Conservation (phyloP, 352 stramenopile genomes). For the Phytophthora pistaciae region DNA sequence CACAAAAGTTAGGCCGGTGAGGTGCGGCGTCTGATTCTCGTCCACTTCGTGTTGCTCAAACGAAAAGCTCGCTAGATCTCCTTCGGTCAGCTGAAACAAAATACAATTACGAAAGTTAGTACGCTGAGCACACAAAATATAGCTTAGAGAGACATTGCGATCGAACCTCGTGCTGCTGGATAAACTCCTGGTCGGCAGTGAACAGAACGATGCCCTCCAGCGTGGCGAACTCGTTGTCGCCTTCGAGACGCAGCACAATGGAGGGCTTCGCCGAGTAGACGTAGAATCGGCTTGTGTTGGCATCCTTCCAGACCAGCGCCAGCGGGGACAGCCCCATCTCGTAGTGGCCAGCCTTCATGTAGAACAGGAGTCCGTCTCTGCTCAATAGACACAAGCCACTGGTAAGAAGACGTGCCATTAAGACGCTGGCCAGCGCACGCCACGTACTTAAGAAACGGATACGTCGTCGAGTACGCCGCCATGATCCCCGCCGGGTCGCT, state of each 20-base stretch:
- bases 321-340: constrained; percentile 89
- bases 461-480: constrained; percentile 80
- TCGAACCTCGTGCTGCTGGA: constrained; percentile 74
- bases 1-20: constrained; percentile 69
- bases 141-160: not conserved
- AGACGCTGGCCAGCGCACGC: not conserved
- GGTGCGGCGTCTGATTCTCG: constrained; percentile 50
- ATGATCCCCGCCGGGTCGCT: constrained; percentile 81
- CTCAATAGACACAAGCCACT: not conserved
- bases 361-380: constrained; percentile 92
- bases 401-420: not conserved
- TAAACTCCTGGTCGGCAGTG: constrained; percentile 51
- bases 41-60: constrained; percentile 74
- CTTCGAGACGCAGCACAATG: constrained; percentile 76
- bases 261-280: constrained; percentile 72
- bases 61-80: constrained; percentile 82
- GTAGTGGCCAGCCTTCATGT: constrained; percentile 91
- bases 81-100: constrained; percentile 61
- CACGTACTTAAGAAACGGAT: constrained; percentile 88
- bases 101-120: not conserved
- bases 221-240: constrained; percentile 60
- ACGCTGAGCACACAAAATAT: not conserved
- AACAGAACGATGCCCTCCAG: constrained; percentile 78
- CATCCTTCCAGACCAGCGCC: constrained; percentile 92
- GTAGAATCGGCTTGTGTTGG: constrained; percentile 85